Base-by-base conservation (phyloP, 2,329 filamentous ascomycete genomes). In the Curvularia spicifera region DNA sequence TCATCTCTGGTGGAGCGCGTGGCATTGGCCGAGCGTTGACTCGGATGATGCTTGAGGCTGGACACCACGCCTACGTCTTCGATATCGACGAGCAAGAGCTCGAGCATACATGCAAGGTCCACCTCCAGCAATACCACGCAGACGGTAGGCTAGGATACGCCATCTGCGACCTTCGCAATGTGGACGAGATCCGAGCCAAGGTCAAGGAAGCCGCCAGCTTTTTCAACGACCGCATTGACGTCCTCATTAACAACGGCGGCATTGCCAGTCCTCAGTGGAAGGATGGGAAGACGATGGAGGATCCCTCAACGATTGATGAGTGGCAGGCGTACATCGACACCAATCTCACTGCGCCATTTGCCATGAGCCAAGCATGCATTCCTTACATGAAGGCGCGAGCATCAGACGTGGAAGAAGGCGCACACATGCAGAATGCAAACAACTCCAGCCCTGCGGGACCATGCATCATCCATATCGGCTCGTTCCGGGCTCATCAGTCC, bases 21-120 rank as follows among this genome's bases (percentile, higher is more conserved):
- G 82, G 81, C n/a, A 82, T 84, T 57, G 81, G 82, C 13, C 75
- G 81, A 50, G 78, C 75, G 29, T 65, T 82, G 33, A 76, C 76
- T n/a, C 78, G 81, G 24, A 79, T 81, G 58, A 78, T 80, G 52
- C 79, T 80, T 43, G 70, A 77, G 62, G 70, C 70, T 18, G 80
- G 81, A 29, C 78, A 82, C 68, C 77, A 77, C 39, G 78, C 82
- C 59, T 82, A 78, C 69, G 77, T 83, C 37, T 72, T 83, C 52
- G 81, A 83, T 64, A 74, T 76, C 40, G 75, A 78, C 31, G 61
- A 72, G 66, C 64, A 71, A 46, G 56, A 81, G 76, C 63, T 76
- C 4, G 55, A 72, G 24, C 59, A 76, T 51, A 73, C 77, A 71
- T 75, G 75, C 66, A 64, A 75, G 74, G 65, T 80, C 67, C 73